Evolutionary conservation across 2,329 filamentous ascomycete genomes (phyloP), one percentile per base, ranked within the genome.

Genomic region (Dactylonectria macrodidyma): DNA sequence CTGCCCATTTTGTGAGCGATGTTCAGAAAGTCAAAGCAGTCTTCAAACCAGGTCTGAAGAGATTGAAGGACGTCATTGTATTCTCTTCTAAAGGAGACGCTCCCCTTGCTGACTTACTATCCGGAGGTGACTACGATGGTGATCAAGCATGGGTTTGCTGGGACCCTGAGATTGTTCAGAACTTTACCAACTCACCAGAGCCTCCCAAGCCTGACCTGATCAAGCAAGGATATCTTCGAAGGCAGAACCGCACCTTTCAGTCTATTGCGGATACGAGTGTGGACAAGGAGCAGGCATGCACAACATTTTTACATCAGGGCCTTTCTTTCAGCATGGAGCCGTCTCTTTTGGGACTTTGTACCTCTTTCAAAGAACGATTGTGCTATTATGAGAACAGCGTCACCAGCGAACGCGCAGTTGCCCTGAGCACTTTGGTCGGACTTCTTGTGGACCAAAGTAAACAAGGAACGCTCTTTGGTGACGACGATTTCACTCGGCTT

Each of bases 71-170:
- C 73, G 90, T 97, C 1, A 85, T 96, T 14, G 87, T 98, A 0
- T 98, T 98, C 71, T 85, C 93, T 0, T 84, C 84, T 0, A 88
- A 86, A 66, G 92, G 92, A 0, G 76, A 85, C 30, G 82, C 81
- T 1, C 88, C 93, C 0, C 84, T 95, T 0, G 93, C 93, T 0
- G 87, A 89, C 9, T 90, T 91, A 73, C 83, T 95, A 0, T 93
- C 92, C 1, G 93, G 93, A 0, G 93, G 93, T 0, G 93, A 95
- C 74, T 95, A 95, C 69, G 93, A 95, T 71, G 93, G 93, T 0
- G 93, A 96, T 69, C 86, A 83, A n/a, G 89, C 92, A 5, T 95
- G 92, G 92, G 81, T 94, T 0, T 94, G 91, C 74, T 95, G 92
- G 91, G 92, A 95, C 33, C 81, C 84, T 0, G 79, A 81, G 0